These are phyloP conservation scores for Hypoxylon sp. DNA, from an alignment of 2,329 filamentous ascomycete species.

Conservation along the genomic window DNA sequence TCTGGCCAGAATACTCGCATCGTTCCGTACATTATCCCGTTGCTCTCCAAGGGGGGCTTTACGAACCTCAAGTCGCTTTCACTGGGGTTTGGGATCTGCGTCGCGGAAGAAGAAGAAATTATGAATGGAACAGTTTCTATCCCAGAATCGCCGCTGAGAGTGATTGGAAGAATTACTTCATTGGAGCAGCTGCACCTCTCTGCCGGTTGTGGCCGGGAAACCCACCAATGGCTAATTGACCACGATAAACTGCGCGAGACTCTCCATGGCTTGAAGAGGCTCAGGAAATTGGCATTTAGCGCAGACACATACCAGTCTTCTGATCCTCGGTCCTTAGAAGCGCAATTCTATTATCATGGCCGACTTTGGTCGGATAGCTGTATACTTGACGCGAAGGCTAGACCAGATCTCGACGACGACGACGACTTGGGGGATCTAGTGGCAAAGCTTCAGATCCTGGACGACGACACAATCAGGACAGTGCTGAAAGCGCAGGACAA, in stretches of 20 bases:
- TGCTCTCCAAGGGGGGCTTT: constrained; percentile 8
- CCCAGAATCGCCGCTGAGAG: neutral
- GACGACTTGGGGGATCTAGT: neutral
- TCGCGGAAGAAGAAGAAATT: neutral
- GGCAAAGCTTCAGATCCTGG: too few species aligned
- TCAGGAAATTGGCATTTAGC: neutral
- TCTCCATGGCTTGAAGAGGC: neutral
- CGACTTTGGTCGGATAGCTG: neutral
- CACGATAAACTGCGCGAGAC: neutral
- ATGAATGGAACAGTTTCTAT: neutral
- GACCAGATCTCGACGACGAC: neutral
- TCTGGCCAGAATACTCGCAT: neutral
- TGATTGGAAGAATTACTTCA: neutral
- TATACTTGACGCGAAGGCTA: neutral
- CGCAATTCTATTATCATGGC: neutral
- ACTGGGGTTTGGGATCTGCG: constrained; percentile 8
- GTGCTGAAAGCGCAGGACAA: neutral
- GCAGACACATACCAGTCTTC: neutral
- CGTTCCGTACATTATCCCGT: constrained; percentile 8
- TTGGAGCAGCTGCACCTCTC: constrained; percentile 1
- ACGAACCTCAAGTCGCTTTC: constrained; percentile 20
- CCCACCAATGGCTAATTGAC: neutral
- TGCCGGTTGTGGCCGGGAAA: neutral
- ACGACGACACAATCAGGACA: too few species aligned
- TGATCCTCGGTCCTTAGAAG: neutral